Evolutionary conservation across 306 rosid genomes (phyloP), one percentile per base, ranked within the genome.

Genomic region (Carpinus fangiana): DNA sequence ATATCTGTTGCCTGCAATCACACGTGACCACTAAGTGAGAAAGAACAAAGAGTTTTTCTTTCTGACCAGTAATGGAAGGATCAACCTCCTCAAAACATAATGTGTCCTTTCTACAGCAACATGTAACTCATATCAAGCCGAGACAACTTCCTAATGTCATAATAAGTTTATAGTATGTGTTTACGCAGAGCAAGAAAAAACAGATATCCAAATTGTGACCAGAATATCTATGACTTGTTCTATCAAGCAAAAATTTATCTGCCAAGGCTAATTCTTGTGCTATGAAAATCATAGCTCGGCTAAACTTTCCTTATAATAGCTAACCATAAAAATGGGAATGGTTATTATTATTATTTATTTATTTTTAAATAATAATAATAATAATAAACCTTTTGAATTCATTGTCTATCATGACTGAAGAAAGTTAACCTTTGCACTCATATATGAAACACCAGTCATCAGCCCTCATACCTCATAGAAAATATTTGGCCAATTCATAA

Each of bases 1-100:
- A 91, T 85, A 10, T 95, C 98, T 13, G 89, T 90, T 77, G 88
- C 92, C 99, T 95, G 90, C 55, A 81, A 80, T 70, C 77, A 75
- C 59, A 47, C 18, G 79, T 68, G 16, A 78, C 38, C 61, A 67
- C 56, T 78, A 34, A 74, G 65, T 36, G 34, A 8, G 50, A 64
- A 34, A 26, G 61, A 18, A 38, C 75, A 18, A 70, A 72, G 45
- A 46, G 16, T 71, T 71, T 66, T 55, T 31, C 60, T 46, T 54
- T 36, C 28, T 64, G 75, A 59, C 55, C 73, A 68, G 62, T 47
- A 56, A 43, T 38, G 52, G 43, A 61, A 31, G 43, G 68, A 61
- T 28, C 43, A 61, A 8, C 68, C 68, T 12, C 38, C n/a, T 61
- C 17, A 12, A 61, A 61, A 28, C 43, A 61, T 61, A 28, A 34